A percentile compares a stretch with the other conserved stretches of the same genome.
phyloP scores from a whole-genome alignment of 345 rosid genomes.

The Anastatica hierochuntica region DNA sequence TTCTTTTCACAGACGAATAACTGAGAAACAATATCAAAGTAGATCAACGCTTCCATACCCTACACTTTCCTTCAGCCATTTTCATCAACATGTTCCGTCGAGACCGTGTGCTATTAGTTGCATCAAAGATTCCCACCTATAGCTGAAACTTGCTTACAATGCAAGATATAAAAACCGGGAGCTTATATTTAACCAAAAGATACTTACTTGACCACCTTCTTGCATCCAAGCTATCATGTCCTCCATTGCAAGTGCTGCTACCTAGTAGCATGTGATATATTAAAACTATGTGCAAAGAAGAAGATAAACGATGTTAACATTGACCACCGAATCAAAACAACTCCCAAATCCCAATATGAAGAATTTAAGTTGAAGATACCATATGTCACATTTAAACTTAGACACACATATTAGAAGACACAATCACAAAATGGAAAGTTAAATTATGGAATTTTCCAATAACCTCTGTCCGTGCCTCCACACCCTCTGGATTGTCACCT shows the following conservation, averaged over 20 bases:
- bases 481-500: conserved; percentile 92
- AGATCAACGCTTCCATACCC: conserved; percentile 41
- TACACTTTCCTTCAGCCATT: conserved; percentile 99
- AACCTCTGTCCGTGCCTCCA: conserved; percentile 99
- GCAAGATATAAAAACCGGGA: conserved; percentile 11
- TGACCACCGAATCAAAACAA: conserved; percentile 23
- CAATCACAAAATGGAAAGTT: background rate
- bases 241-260: conserved; percentile 99
- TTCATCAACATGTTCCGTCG: conserved; percentile 98
- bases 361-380: conserved; percentile 8
- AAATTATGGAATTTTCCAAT: background rate
- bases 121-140: conserved; percentile 99
- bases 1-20: background rate
- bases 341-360: conserved; percentile 11
- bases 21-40: conserved; percentile 4
- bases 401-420: conserved; percentile 3
- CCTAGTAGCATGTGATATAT: conserved; percentile 82
- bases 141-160: conserved; percentile 15
- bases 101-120: conserved; percentile 76
- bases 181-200: background rate
- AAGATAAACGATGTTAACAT: conserved; percentile 34
- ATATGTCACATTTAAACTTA: background rate
- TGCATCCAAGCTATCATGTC: conserved; percentile 99
- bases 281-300: conserved; percentile 68
- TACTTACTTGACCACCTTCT: conserved; percentile 96